A percentile compares a stretch with the other conserved stretches of the same genome.
Evolutionary conservation across 2,329 filamentous ascomycete species (phyloP).

Genomic region (Ceratocystis colombiana): DNA sequence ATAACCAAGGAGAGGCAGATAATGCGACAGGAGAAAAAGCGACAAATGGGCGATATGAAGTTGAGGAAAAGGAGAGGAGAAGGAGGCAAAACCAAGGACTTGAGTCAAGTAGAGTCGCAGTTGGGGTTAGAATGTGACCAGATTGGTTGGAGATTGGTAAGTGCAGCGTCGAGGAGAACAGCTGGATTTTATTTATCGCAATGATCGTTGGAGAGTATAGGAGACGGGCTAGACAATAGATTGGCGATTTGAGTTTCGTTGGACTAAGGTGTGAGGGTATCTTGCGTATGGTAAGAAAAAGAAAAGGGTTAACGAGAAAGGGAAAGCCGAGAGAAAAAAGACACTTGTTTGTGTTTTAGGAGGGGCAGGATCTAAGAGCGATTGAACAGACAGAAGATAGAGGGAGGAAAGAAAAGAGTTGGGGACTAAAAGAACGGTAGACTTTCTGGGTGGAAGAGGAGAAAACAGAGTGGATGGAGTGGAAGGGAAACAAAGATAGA

Average conservation of each 20-base stretch:
- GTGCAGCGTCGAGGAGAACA: not conserved
- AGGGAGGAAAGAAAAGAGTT: not conserved
- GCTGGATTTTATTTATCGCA: not conserved
- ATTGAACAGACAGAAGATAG: not conserved
- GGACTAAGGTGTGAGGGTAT: not conserved
- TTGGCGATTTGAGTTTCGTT: not conserved
- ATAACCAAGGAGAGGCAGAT: not conserved
- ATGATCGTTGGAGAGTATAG: not conserved
- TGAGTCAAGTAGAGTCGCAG: not conserved
- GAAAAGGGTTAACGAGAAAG: not conserved
- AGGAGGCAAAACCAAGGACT: not conserved
- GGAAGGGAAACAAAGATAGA: no score
- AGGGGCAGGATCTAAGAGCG: not conserved
- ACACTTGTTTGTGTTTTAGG: slow-evolving; percentile 8
- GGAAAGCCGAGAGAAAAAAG: not conserved
- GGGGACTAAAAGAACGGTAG: not conserved
- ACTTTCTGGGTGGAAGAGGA: not conserved
- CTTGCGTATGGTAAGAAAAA: not conserved
- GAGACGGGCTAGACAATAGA: not conserved
- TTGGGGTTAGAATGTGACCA: slow-evolving; percentile 1
- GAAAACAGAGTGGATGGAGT: not conserved
- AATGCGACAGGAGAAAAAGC: not conserved
- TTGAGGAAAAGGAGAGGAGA: not conserved
- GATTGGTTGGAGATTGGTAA: slow-evolving; percentile 1
- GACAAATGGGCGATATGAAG: not conserved